Base-by-base conservation (phyloP, 2,329 filamentous ascomycete genomes). In the Neocatenulostroma microsporum region DNA sequence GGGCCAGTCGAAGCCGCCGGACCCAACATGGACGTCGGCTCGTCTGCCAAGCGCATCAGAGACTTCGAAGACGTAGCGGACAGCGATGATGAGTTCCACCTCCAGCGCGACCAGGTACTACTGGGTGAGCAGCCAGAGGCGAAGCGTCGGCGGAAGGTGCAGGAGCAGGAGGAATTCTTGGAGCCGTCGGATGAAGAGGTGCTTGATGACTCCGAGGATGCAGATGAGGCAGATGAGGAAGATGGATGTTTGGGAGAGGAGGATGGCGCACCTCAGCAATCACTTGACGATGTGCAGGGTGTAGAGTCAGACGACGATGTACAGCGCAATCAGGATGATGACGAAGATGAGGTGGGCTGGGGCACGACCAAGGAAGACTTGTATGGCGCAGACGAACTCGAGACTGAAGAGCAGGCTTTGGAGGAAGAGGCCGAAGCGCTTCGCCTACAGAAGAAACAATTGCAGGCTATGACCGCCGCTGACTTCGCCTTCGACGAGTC, bases 401-500 rank as follows among this genome's bases (percentile, higher is more conserved):
- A 81, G 53, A 80, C 76, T 1, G 78, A 82, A 53, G 73, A 76
- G 42, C 78, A 81, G 62, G 91, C 91, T 1, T 63, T 93, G 21
- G 88, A 91, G 55, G 91, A 98, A 68, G 93, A 98, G 62, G 78
- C 74, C 9, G 93, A 98, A 60, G 91, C 89, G 3, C 80, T 82
- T 59, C 73, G 86, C 44, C 63, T 98, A 42, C 89, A 96, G 60
- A 80, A 87, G 62, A 95, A 94, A 70, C 89, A 91, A 57, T 63
- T 96, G 17, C 74, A 86, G 49, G 80, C 82, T 48, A 91, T 98
- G 84, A 76, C 78, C 5, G 88, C 93, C 49, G 82, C 83, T 25
- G 91, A 98, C 57, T 98, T 95, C 55, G 81, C 86, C 7, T 93
- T 96, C 47, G 87, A 96, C 51, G 84, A 93, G 54, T 74, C 78